Evolutionary conservation across 164 flowering plant genomes (phyloP), one percentile per base, ranked within the genome.

Genomic region (Tinospora cordifolia): DNA sequence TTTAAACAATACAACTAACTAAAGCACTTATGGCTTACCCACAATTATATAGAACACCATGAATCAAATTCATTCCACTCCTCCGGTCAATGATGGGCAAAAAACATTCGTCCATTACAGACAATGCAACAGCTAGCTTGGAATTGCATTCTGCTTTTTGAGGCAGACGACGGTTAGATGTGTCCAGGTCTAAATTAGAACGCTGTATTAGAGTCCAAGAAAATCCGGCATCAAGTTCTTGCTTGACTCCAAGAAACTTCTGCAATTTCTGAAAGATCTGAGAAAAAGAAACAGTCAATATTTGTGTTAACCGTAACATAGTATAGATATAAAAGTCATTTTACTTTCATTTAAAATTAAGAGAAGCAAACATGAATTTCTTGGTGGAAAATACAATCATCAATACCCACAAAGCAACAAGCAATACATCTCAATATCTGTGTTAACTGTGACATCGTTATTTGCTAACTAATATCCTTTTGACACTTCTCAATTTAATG

Each of bases 31-130:
- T 34, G 17, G 46, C 92, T 83, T 88, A 94, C 99, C 99, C 94
- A 62, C 87, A 84, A 77, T 87, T 95, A 65, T 86, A 92, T 46
- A 95, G 79, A 75, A 91, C 90, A 79, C 87, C 88, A 46, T 79
- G 90, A 51, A 95, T 87, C 75, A 92, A 51, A 76, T 89, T 90
- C 69, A 87, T 78, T 62, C 90, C 88, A 71, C 90, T 90, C 77
- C 96, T 88, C 77, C 86, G 72, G 78, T 95, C 99, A 76, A 83
- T 72, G 60, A 92, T 84, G 17, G 99, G 97, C 79, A 92, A 79
- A 82, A 95, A 95, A 72, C 99, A 95, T 78, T 95, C 99, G 73
- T 95, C 89, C 98, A 95, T 90, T 39, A 95, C 82, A 65, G 84
- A 78, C 66, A 86, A 72, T 41, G 99, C 96, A 73, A 95, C 90